A percentile compares a stretch with the other conserved stretches of the same genome.
Conservation (phyloP, 345 rosid species). For the Lagerstroemia speciosa region DNA sequence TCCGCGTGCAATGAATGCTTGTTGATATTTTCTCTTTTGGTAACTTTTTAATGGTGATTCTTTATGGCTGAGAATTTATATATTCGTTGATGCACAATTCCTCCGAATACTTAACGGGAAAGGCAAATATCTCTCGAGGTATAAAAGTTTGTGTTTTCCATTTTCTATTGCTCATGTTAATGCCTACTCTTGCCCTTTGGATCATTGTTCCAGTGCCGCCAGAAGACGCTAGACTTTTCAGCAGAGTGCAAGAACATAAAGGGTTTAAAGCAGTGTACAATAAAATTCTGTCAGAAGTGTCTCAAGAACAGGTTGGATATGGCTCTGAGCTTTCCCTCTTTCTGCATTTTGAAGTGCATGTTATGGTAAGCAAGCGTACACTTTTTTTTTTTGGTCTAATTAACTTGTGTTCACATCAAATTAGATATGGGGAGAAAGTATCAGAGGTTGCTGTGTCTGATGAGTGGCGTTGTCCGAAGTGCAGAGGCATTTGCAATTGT, state of each 20-base stretch:
- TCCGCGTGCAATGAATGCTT: neutral
- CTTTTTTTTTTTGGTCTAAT: neutral
- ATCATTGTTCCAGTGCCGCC: constrained; percentile 55
- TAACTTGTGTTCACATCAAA: constrained; percentile 1
- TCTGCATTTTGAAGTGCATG: neutral
- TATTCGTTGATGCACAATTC: neutral
- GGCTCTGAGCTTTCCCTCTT: neutral
- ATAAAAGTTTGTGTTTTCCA: neutral
- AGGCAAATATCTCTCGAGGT: neutral
- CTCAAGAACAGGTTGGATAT: constrained; percentile 50
- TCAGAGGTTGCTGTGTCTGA: constrained; percentile 34
- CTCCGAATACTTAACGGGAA: neutral
- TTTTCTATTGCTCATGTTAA: neutral
- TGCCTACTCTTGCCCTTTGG: neutral
- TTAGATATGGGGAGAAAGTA: constrained; percentile 67
- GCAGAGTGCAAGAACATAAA: constrained; percentile 47
- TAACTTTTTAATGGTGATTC: neutral
- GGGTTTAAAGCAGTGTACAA: constrained; percentile 29
- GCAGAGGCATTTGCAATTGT: constrained; percentile 79
- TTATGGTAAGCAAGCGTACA: neutral
- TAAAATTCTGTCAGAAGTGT: constrained; percentile 61
- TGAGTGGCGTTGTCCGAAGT: constrained; percentile 75
- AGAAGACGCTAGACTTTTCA: constrained; percentile 42
- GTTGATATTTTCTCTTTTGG: neutral
- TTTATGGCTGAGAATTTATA: neutral